phyloP scores from a whole-genome alignment of 2,329 filamentous ascomycete genomes.

The Mycosphaerella arachidis region DNA sequence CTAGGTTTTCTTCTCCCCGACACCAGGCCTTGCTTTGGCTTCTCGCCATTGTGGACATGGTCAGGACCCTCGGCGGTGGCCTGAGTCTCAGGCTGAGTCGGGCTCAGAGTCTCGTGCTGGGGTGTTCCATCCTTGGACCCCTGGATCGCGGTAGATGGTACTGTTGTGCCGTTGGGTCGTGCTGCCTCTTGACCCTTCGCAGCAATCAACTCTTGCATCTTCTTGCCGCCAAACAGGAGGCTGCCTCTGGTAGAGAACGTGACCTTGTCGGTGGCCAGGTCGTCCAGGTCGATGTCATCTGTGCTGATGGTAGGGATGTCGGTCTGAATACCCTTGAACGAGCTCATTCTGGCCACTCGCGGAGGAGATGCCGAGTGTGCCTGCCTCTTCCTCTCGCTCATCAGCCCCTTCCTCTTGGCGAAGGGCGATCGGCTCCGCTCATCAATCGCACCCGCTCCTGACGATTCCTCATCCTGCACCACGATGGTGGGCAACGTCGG shows the following conservation, averaged over 20 bases:
- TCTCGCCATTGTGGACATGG: not conserved
- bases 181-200: constrained; percentile 20
- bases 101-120: not conserved
- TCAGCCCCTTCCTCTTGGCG: constrained; percentile 12
- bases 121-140: not conserved
- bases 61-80: not conserved
- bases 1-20: constrained; percentile 33
- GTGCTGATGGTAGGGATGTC: constrained; percentile 41
- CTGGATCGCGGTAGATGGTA: not conserved
- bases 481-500: constrained; percentile 44
- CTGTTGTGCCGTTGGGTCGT: not conserved
- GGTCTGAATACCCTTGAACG: constrained; percentile 35
- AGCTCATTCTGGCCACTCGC: constrained; percentile 52
- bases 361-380: constrained; percentile 34
- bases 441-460: constrained; percentile 5
- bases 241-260: constrained; percentile 59
- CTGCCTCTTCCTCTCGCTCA: not conserved
- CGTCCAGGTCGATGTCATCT: constrained; percentile 48
- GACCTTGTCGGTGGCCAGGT: constrained; percentile 48
- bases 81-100: not conserved
- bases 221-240: constrained; percentile 53
- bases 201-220: constrained; percentile 35
- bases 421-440: constrained; percentile 16
- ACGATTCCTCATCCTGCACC: constrained; percentile 38
- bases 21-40: constrained; percentile 18